Percentiles rank a stretch among this genome's conserved stretches.
These are phyloP conservation scores for Lodderomyces elongisporus DNA, from an alignment of 1,139 yeast genomes.

Conservation along the genomic window DNA sequence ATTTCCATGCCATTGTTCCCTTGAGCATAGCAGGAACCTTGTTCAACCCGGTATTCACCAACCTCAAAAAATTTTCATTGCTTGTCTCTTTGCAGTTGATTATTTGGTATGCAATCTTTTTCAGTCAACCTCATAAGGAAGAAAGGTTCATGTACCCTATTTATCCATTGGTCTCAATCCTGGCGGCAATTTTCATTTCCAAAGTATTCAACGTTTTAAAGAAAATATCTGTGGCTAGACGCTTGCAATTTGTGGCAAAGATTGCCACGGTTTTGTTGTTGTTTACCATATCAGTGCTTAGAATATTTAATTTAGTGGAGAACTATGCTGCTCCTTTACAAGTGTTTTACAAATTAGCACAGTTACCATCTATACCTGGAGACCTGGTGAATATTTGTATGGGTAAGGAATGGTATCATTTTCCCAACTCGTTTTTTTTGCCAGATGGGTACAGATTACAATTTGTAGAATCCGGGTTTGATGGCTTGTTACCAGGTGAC, in stretches of 20 bases:
- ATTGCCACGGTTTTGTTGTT: not conserved
- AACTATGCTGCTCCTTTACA: constrained; percentile 61
- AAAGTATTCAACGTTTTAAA: constrained; percentile 16
- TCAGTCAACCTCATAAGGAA: constrained; percentile 84
- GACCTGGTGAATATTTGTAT: constrained; percentile 55
- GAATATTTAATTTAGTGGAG: constrained; percentile 39
- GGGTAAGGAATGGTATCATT: constrained; percentile 95
- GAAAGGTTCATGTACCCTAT: constrained; percentile 87
- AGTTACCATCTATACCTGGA: constrained; percentile 8
- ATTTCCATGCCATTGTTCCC: constrained; percentile 58
- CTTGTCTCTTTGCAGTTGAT: constrained; percentile 33
- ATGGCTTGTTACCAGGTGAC: constrained; percentile 86
- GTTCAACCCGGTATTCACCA: constrained; percentile 13
- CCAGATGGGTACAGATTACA: constrained; percentile 54
- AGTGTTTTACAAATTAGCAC: constrained; percentile 12
- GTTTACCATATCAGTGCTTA: constrained; percentile 26
- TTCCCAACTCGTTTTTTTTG: constrained; percentile 80
- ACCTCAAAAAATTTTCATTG: constrained; percentile 8
- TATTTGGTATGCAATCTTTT: constrained; percentile 66
- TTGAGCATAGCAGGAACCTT: constrained; percentile 40
- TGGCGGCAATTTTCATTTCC: constrained; percentile 55
- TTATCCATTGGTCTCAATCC: constrained; percentile 61
- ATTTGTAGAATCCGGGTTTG: constrained; percentile 74
- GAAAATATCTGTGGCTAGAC: not conserved
- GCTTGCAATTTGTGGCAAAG: constrained; percentile 11